phyloP scores from a whole-genome alignment of 495 filamentous ascomycete genomes.

The Amorphotheca resinae region DNA sequence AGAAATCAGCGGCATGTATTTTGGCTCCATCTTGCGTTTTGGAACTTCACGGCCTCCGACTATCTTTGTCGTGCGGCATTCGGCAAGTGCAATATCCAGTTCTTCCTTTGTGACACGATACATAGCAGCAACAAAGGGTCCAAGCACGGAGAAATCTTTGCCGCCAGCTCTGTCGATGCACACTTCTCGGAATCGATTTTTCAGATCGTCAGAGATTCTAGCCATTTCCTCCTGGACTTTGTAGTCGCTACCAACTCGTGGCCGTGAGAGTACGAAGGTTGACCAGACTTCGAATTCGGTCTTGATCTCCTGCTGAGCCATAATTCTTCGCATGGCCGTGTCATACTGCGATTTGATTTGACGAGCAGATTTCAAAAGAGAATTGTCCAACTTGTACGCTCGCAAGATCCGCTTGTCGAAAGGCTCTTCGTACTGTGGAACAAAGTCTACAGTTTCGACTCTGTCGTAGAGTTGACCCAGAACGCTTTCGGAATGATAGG shows the following conservation, averaged over 20 bases:
- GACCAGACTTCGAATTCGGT: conserved; percentile 92
- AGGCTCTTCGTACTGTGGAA: conserved; percentile 49
- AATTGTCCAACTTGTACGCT: conserved; percentile 40
- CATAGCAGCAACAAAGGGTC: conserved; percentile 71
- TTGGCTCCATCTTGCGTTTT: conserved; percentile 26
- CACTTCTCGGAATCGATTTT: conserved; percentile 48
- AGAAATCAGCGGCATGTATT: conserved; percentile 67
- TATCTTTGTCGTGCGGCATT: conserved; percentile 27
- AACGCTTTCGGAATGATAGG: conserved; percentile 57
- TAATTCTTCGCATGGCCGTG: conserved; percentile 57
- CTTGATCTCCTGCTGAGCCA: conserved; percentile 73
- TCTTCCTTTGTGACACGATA: conserved; percentile 72
- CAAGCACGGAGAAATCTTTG: conserved; percentile 42
- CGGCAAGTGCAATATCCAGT: conserved; percentile 39
- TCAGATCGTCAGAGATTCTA: conserved; percentile 46
- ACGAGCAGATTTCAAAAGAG: conserved; percentile 43
- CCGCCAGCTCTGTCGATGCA: conserved; percentile 54
- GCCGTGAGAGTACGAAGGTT: conserved; percentile 65
- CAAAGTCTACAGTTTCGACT: conserved; percentile 46
- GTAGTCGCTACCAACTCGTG: conserved; percentile 55
- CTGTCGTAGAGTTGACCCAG: conserved; percentile 76
- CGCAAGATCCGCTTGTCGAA: conserved; percentile 73
- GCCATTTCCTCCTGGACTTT: conserved; percentile 78
- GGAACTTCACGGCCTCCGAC: conserved; percentile 26
- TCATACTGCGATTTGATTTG: conserved; percentile 70